These are phyloP conservation scores for Albophoma yamanashiensis DNA, from an alignment of 2,329 filamentous ascomycete genomes.

Conservation along the genomic window DNA sequence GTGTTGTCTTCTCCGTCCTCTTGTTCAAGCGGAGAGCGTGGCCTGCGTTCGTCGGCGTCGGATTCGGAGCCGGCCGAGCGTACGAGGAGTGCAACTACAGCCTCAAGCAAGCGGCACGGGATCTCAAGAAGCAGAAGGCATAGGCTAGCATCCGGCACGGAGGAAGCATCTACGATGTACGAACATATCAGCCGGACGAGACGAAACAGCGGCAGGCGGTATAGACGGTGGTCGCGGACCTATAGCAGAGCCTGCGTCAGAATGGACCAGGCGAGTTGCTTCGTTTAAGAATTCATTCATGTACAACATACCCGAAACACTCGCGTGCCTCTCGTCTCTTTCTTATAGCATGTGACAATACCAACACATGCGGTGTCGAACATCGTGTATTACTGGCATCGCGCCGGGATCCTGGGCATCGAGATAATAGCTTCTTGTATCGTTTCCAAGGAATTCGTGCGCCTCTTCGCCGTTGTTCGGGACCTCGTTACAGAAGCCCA, in stretches of 20 bases:
- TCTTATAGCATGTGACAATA: constrained; percentile 3
- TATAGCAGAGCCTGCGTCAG: constrained; percentile 1
- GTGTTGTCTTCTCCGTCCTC: constrained; percentile 96
- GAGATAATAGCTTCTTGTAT: constrained; percentile 4
- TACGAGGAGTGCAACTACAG: constrained; percentile 97
- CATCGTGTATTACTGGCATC: neutral
- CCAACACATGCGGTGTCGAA: neutral
- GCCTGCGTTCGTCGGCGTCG: constrained; percentile 90
- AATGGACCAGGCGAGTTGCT: constrained; percentile 3
- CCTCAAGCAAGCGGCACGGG: constrained; percentile 50
- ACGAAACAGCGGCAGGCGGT: constrained; percentile 2
- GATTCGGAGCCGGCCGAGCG: constrained; percentile 90
- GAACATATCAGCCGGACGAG: constrained; percentile 8
- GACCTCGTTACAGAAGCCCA: too few relatives aligned
- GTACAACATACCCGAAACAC: constrained; percentile 18
- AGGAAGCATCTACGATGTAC: constrained; percentile 12
- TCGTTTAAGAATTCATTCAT: constrained; percentile 19
- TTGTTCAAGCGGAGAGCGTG: constrained; percentile 97
- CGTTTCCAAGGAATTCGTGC: constrained; percentile 3
- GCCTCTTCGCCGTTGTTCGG: constrained; percentile 2
- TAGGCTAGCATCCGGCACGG: constrained; percentile 12
- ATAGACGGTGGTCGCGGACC: constrained; percentile 7
- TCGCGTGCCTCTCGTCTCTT: neutral
- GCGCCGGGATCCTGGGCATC: constrained; percentile 8
- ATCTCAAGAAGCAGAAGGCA: constrained; percentile 41